phyloP scores from a whole-genome alignment of 1,284 basidiomycete genomes.

The Ustilago vetiveriae region DNA sequence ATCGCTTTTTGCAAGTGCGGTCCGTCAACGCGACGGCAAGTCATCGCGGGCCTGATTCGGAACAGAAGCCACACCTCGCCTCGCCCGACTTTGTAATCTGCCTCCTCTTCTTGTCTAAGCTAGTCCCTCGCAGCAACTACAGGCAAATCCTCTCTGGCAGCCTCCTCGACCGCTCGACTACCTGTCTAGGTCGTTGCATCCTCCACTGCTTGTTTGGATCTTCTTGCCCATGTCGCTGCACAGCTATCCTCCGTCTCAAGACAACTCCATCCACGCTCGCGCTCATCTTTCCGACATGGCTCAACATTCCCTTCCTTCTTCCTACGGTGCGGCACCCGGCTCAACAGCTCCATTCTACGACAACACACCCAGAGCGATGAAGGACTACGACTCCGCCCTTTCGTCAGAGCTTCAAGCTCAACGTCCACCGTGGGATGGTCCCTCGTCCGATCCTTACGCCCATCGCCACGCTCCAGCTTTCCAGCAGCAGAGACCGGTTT shows the following conservation, averaged over 20 bases:
- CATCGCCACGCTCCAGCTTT: constrained; percentile 15
- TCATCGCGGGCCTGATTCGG: no score
- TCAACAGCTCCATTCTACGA: constrained; percentile 13
- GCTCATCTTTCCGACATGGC: constrained; percentile 18
- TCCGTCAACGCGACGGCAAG: no score
- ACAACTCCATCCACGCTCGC: constrained; percentile 1
- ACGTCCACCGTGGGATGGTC: constrained; percentile 14
- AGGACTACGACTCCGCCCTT: constrained; percentile 29
- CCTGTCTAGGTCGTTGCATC: no score
- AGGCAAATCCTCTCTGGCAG: no score
- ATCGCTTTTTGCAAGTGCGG: no score
- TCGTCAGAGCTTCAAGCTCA: constrained; percentile 1
- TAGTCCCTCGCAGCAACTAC: no score
- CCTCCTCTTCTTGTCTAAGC: no score
- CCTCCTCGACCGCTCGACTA: no score
- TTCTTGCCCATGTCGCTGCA: constrained; percentile 5
- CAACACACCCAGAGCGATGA: constrained; percentile 27
- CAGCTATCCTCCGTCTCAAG: not conserved
- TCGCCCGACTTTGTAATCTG: no score
- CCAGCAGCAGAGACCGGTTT: constrained; percentile 18
- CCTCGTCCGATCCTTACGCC: constrained; percentile 14
- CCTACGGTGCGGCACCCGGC: constrained; percentile 14
- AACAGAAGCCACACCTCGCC: no score
- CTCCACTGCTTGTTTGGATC: not conserved
- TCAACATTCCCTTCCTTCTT: constrained; percentile 18